phyloP scores from a whole-genome alignment of 1,284 basidiomycete genomes.

The Ganoderma lingzhi region DNA sequence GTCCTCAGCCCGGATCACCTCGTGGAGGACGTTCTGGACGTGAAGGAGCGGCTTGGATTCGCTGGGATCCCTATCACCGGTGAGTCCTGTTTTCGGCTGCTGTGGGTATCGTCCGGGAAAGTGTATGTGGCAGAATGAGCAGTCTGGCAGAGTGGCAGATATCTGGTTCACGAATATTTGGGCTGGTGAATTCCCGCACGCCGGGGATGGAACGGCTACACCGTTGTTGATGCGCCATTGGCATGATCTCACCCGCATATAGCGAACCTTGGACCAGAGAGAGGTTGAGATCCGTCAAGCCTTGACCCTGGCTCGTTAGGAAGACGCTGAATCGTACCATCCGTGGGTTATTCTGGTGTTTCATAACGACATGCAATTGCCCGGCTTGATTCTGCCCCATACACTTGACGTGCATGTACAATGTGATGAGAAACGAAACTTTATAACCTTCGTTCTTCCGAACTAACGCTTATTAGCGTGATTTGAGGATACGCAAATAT shows the following conservation, averaged over 20 bases:
- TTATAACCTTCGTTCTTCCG: conserved; percentile 90
- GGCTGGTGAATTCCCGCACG: too few species aligned
- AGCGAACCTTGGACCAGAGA: too few species aligned
- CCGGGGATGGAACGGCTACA: too few species aligned
- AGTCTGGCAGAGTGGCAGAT: too few species aligned
- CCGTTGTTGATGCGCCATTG: too few species aligned
- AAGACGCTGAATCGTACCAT: too few species aligned
- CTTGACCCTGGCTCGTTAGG: too few species aligned
- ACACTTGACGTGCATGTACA: background rate
- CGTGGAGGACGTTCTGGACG: conserved; percentile 92
- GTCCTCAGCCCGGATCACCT: conserved; percentile 82
- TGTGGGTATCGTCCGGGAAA: background rate
- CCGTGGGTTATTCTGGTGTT: too few species aligned
- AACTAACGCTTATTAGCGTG: conserved; percentile 74
- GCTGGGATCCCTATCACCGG: conserved; percentile 98
- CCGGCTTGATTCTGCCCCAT: background rate
- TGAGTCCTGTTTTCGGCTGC: conserved; percentile 48
- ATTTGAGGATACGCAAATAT: conserved; percentile 61
- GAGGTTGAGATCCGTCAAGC: too few species aligned
- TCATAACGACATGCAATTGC: too few species aligned
- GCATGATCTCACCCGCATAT: too few species aligned
- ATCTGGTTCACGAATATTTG: too few species aligned
- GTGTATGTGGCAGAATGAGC: background rate
- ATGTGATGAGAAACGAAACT: conserved; percentile 56
- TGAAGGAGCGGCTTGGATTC: conserved; percentile 94